Base-by-base conservation (phyloP, 208 protist genomes). In the Acanthamoeba castellanii region DNA sequence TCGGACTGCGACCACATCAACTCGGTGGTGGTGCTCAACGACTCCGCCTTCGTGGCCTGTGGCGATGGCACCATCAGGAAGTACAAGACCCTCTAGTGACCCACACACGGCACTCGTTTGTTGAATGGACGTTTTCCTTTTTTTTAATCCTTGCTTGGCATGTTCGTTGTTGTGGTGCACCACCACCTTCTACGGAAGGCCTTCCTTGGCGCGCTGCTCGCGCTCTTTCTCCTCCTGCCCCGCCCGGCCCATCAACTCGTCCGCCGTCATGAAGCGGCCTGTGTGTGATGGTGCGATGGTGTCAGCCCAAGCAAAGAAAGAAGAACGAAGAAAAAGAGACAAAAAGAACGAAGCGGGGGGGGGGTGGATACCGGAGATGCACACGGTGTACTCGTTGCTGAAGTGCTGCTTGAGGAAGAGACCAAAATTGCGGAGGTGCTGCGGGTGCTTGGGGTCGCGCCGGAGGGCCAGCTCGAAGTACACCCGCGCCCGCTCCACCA, bases 361-460 rank as follows among this genome's bases (percentile, higher is more conserved):
- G 32, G 25, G 7, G 70, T 42, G 22, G 0, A 6, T 59, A 85
- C 76, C 76, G 2, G 9, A 4, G 47, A 85, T 8, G 45, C 13
- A 32, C 13, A 59, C 76, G n/a, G 76, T 85, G 76, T 59, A 9
- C 25, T 85, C 47, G 45, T 85, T 85, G 76, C 37, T 57, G 45
- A 85, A 85, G 76, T 85, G 76, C 45, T 85, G 85, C 57, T 91
- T 64, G 85, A 91, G 50, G 57, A 91, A 91, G 55, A 91, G 85
- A 37, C 57, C 85, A 91, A 74, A 91, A 72, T 91, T 91, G 59
- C 50, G 85, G 14, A 91, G 85, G 34, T 91, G 85, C 42, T 91
- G 85, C 27, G 85, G 85, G 32, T 91, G 47, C 30, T 66, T 72
- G 57, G 59, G n/a, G 13, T 91, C 55, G 11, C 68, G 50, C 34